A percentile compares a stretch with the other conserved stretches of the same genome.
Conservation (phyloP, 352 stramenopile species). For the Pythium pectinolyticum region DNA sequence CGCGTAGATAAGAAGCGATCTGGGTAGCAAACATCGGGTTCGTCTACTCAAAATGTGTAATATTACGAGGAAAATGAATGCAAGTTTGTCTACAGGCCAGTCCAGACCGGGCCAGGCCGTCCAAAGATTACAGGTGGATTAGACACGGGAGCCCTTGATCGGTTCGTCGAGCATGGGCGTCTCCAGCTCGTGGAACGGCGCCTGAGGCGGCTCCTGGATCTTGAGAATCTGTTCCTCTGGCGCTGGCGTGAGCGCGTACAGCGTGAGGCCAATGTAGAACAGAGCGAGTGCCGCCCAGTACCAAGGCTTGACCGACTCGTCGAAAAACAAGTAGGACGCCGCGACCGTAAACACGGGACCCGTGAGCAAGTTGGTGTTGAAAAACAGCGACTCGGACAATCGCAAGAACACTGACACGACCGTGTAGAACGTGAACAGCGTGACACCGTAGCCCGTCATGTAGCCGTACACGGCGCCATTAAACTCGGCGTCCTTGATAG, state of each 20-base stretch:
- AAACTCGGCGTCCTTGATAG: slow-evolving; percentile 50
- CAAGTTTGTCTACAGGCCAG: too few species aligned
- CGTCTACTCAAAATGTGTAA: too few species aligned
- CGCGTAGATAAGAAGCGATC: slow-evolving; percentile 12
- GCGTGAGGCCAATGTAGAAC: slow-evolving; percentile 54
- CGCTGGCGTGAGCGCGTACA: slow-evolving; percentile 47
- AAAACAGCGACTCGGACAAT: slow-evolving; percentile 63
- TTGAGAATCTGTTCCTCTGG: slow-evolving; percentile 27
- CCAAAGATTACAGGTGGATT: too few species aligned
- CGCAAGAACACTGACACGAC: slow-evolving; percentile 59
- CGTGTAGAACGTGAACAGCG: slow-evolving; percentile 65
- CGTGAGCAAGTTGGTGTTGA: slow-evolving; percentile 66
- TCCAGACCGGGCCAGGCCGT: too few species aligned
- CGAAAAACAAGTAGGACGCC: slow-evolving; percentile 59
- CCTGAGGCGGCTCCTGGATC: slow-evolving; percentile 1
- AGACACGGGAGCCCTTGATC: neutral
- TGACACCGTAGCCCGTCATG: slow-evolving; percentile 52
- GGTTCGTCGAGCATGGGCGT: slow-evolving; percentile 19
- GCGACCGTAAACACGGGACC: slow-evolving; percentile 58
- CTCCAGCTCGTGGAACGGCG: slow-evolving; percentile 17
- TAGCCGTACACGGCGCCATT: slow-evolving; percentile 55
- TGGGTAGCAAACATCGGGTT: too few species aligned
- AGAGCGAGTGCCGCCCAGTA: slow-evolving; percentile 63
- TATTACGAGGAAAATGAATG: too few species aligned
- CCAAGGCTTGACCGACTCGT: slow-evolving; percentile 54